Evolutionary conservation across 257 asterid species (phyloP).

Genomic region (Gynochthodes officinalis): DNA sequence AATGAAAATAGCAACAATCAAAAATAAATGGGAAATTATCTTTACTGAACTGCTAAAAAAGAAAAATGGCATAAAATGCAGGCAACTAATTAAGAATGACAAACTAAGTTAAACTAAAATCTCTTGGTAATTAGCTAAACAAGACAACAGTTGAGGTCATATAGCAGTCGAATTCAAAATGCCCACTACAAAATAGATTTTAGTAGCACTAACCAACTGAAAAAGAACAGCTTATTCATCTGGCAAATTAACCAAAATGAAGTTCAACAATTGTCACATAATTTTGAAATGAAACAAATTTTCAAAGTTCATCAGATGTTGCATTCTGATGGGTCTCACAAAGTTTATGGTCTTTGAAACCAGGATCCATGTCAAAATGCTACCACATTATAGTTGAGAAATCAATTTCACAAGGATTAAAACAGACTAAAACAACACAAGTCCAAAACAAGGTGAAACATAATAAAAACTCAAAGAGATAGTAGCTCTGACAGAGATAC

Average conservation of each 20-base stretch:
- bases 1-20: constrained; percentile 7
- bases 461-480: background rate
- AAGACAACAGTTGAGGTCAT: background rate
- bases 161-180: background rate
- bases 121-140: background rate
- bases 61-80: background rate
- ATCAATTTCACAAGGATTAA: background rate
- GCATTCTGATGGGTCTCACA: background rate
- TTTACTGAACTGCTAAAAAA: background rate
- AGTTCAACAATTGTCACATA: background rate
- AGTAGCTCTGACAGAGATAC: constrained; percentile 70
- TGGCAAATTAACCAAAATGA: background rate
- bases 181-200: background rate
- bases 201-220: background rate
- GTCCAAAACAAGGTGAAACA: background rate
- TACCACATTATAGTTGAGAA: background rate
- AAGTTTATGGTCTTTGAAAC: background rate
- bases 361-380: background rate
- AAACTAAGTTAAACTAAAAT: background rate
- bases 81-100: background rate
- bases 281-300: background rate
- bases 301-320: background rate
- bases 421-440: background rate
- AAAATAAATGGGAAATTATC: background rate
- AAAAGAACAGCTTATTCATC: background rate